These are phyloP conservation scores for Casuarina cunninghamiana DNA, from an alignment of 306 rosid species.

Conservation along the genomic window DNA sequence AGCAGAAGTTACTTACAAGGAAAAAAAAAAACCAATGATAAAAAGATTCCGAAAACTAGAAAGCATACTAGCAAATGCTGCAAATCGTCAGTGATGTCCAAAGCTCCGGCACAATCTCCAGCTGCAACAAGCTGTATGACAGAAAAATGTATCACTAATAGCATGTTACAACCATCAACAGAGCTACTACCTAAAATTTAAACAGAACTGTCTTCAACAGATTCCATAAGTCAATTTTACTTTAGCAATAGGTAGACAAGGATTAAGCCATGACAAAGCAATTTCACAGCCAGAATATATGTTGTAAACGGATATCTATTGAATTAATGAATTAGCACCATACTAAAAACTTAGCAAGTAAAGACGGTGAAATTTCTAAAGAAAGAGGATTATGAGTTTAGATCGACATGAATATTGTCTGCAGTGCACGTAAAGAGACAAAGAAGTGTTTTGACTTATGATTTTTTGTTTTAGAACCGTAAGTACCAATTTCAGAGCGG, in stretches of 20 bases:
- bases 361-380: neutral
- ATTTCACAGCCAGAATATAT: neutral
- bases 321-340: neutral
- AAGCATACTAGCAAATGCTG: slow-evolving; percentile 76
- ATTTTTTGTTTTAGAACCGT: neutral
- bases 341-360: neutral
- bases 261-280: neutral
- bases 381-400: neutral
- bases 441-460: too few species aligned
- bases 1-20: neutral
- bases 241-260: neutral
- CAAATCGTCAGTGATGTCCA: slow-evolving; percentile 93
- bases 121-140: slow-evolving; percentile 94
- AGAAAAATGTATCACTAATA: slow-evolving; percentile 53
- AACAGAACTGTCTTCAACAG: neutral
- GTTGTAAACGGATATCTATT: neutral
- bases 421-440: neutral
- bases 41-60: neutral
- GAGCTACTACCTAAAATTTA: neutral
- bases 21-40: neutral
- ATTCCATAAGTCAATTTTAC: neutral
- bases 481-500: slow-evolving; percentile 88
- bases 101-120: slow-evolving; percentile 98
- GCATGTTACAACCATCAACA: slow-evolving; percentile 21
- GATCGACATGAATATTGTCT: neutral